These are phyloP conservation scores for Penicillium alfredii DNA, from an alignment of 495 filamentous ascomycete genomes.

Conservation along the genomic window DNA sequence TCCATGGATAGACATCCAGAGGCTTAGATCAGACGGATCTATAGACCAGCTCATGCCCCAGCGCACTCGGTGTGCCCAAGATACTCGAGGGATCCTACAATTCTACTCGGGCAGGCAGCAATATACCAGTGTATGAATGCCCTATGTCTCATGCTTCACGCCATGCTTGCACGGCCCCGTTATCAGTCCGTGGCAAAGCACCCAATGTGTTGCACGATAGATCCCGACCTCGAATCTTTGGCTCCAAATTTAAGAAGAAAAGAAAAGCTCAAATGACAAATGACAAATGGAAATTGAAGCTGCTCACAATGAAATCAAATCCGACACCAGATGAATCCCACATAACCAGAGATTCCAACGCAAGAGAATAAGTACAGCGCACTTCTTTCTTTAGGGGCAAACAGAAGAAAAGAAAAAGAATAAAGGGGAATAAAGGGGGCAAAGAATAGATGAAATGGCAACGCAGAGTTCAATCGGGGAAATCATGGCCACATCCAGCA, in stretches of 20 bases:
- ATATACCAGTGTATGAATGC: constrained; percentile 13
- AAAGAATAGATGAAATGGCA: constrained; percentile 16
- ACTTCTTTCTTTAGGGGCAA: constrained; percentile 26
- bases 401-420: constrained; percentile 23
- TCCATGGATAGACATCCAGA: no score
- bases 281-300: constrained; percentile 24
- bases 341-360: constrained; percentile 13
- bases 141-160: constrained; percentile 15
- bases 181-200: no score
- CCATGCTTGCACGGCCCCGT: constrained; percentile 17
- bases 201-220: no score
- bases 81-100: no score
- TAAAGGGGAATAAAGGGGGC: constrained; percentile 10
- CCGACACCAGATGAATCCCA: constrained; percentile 18
- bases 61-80: no score
- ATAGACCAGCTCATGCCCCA: no score
- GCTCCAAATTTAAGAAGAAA: no score
- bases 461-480: constrained; percentile 19
- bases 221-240: no score
- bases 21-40: no score
- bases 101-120: constrained; percentile 5
- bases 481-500: constrained; percentile 34
- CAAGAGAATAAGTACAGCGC: constrained; percentile 24
- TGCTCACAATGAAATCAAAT: constrained; percentile 21
- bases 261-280: constrained; percentile 12